Evolutionary conservation across 345 rosid species (phyloP).

Genomic region (Kernera saxatilis): DNA sequence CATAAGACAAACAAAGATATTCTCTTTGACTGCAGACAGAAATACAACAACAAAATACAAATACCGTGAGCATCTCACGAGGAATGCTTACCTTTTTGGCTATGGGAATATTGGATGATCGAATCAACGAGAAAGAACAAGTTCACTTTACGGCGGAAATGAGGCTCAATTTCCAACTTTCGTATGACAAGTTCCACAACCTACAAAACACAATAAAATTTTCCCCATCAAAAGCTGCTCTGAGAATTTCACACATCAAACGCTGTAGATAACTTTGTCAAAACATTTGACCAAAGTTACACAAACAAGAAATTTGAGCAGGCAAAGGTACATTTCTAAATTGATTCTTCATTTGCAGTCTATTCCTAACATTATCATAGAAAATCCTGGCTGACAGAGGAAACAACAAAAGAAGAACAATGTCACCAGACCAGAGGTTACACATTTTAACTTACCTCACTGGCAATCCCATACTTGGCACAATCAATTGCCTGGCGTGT

Average conservation of each 20-base stretch:
- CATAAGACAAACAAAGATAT: background rate
- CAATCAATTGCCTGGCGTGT: constrained; percentile 94
- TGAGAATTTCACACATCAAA: background rate
- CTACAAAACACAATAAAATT: constrained; percentile 33
- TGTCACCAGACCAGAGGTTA: background rate
- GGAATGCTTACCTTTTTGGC: constrained; percentile 62
- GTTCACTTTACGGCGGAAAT: constrained; percentile 79
- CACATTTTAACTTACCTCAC: constrained; percentile 54
- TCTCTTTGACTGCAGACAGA: background rate
- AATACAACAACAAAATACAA: background rate
- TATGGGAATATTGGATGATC: constrained; percentile 87
- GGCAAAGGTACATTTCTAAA: background rate
- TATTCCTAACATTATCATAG: background rate
- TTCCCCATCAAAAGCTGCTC: background rate
- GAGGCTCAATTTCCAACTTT: constrained; percentile 83
- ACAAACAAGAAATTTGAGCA: background rate
- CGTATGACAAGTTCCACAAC: constrained; percentile 87
- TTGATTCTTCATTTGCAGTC: constrained; percentile 5
- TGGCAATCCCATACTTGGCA: constrained; percentile 91
- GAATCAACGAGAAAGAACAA: constrained; percentile 95
- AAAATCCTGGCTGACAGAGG: constrained; percentile 2
- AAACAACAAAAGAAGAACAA: background rate
- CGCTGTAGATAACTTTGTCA: background rate
- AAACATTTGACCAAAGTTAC: background rate
- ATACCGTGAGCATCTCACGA: background rate